Conservation (phyloP, 352 stramenopile species). For the Phytophthora fragariae region DNA sequence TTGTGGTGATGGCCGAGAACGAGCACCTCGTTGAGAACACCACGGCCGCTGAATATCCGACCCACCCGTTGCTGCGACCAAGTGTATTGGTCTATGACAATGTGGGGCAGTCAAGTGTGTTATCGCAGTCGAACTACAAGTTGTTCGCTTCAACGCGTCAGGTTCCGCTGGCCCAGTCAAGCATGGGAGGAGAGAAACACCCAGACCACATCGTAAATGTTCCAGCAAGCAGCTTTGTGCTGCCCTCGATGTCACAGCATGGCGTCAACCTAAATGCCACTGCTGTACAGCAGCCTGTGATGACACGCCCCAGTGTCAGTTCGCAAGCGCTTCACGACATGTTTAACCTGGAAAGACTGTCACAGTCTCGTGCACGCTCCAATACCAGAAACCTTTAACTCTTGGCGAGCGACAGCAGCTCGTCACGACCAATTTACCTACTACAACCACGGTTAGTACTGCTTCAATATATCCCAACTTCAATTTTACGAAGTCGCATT, state of each 20-base stretch:
- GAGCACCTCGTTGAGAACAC: slow-evolving; percentile 24
- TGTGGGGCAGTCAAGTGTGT: slow-evolving; percentile 17
- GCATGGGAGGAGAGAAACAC: slow-evolving; percentile 8
- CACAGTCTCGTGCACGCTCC: neutral
- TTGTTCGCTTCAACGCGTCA: slow-evolving; percentile 32
- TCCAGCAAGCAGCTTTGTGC: slow-evolving; percentile 16
- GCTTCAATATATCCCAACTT: neutral
- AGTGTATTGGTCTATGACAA: slow-evolving; percentile 28
- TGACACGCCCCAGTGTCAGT: slow-evolving; percentile 27
- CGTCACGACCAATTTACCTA: neutral
- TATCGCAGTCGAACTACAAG: slow-evolving; percentile 30
- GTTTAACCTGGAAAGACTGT: slow-evolving; percentile 32
- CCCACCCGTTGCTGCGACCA: slow-evolving; percentile 28
- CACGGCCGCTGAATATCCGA: slow-evolving; percentile 2
- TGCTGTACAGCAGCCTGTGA: slow-evolving; percentile 3
- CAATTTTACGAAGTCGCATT: neutral
- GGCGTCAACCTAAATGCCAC: neutral
- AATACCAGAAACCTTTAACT: slow-evolving; percentile 2
- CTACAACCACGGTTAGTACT: neutral
- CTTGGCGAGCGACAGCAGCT: neutral
- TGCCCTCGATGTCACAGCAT: slow-evolving; percentile 20
- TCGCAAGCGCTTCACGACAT: slow-evolving; percentile 34
- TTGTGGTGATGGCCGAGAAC: slow-evolving; percentile 46
- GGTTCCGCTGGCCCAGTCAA: slow-evolving; percentile 18
- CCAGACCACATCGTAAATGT: slow-evolving; percentile 19